These are phyloP conservation scores for Breviolum minutum DNA, from an alignment of 73 alveolate species.

Conservation along the genomic window DNA sequence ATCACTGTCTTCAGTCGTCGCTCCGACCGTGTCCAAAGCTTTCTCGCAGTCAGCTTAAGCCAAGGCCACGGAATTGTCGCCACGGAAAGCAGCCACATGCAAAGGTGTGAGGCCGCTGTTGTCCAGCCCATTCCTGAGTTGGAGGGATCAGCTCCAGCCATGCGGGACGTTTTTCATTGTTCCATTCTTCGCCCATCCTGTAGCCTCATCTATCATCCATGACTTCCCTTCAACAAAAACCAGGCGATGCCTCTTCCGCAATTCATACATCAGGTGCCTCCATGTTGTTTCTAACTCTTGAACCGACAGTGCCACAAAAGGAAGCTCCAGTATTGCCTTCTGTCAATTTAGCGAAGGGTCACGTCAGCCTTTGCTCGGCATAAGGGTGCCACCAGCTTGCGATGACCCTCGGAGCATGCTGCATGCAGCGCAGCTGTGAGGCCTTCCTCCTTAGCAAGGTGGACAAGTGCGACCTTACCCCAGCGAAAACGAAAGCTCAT, in stretches of 20 bases:
- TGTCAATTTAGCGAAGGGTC: neutral
- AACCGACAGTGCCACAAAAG: too few relatives aligned
- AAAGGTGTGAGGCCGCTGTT: constrained; percentile 60
- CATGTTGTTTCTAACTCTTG: too few relatives aligned
- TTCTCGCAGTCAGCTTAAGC: too few relatives aligned
- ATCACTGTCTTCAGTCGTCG: neutral
- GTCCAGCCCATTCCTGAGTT: constrained; percentile 40
- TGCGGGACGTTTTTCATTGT: too few relatives aligned
- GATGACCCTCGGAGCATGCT: constrained; percentile 81
- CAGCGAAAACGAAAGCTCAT: too few relatives aligned
- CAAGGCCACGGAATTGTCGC: constrained; percentile 27
- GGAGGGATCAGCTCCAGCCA: neutral
- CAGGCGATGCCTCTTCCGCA: too few relatives aligned
- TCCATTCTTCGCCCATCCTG: too few relatives aligned
- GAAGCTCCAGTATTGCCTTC: too few relatives aligned
- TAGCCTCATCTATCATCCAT: too few relatives aligned
- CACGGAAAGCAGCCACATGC: constrained; percentile 91
- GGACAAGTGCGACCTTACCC: neutral
- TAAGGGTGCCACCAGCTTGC: neutral
- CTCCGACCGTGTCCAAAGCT: too few relatives aligned
- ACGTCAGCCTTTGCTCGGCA: constrained; percentile 32
- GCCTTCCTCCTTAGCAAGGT: neutral
- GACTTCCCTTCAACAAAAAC: too few relatives aligned
- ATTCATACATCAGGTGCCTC: too few relatives aligned
- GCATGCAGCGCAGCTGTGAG: constrained; percentile 61